Conservation (phyloP, 2,329 filamentous ascomycete species). For the Zopfia rhizophila region DNA sequence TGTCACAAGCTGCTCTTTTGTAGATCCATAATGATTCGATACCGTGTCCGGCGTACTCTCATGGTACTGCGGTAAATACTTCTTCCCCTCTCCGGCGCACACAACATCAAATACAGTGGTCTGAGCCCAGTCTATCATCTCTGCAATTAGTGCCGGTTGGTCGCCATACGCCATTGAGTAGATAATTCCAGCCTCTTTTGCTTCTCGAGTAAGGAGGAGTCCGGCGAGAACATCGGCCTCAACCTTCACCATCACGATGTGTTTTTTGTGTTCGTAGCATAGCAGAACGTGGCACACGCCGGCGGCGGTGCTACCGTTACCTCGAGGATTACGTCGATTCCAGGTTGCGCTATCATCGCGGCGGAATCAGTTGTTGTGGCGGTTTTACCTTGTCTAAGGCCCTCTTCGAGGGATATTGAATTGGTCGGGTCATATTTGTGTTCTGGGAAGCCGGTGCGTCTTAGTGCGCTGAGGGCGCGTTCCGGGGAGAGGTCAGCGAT, state of each 20-base stretch:
- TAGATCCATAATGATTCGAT: conserved; percentile 60
- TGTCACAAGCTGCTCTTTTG: conserved; percentile 54
- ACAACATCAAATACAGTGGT: conserved; percentile 58
- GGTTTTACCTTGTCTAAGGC: conserved; percentile 54
- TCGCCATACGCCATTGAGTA: conserved; percentile 61
- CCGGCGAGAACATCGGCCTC: conserved; percentile 59
- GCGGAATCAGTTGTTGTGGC: conserved; percentile 57
- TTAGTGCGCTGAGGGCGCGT: conserved; percentile 53
- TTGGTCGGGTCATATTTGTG: conserved; percentile 52
- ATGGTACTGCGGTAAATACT: conserved; percentile 59
- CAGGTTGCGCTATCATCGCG: conserved; percentile 54
- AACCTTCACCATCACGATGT: conserved; percentile 62
- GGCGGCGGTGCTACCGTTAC: conserved; percentile 57
- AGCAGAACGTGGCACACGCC: conserved; percentile 56
- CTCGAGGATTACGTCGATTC: conserved; percentile 58
- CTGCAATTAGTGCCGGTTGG: conserved; percentile 57
- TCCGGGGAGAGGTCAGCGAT: conserved; percentile 58
- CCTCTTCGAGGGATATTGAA: conserved; percentile 50
- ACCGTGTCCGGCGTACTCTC: conserved; percentile 60
- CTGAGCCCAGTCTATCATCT: conserved; percentile 57
- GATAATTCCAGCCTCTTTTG: conserved; percentile 58
- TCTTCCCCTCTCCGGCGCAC: conserved; percentile 59
- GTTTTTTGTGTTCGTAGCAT: conserved; percentile 60
- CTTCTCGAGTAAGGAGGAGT: conserved; percentile 54
- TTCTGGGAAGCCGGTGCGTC: conserved; percentile 54